phyloP scores from a whole-genome alignment of 2,329 filamentous ascomycete species.

The Pseudofabraea citricarpa region DNA sequence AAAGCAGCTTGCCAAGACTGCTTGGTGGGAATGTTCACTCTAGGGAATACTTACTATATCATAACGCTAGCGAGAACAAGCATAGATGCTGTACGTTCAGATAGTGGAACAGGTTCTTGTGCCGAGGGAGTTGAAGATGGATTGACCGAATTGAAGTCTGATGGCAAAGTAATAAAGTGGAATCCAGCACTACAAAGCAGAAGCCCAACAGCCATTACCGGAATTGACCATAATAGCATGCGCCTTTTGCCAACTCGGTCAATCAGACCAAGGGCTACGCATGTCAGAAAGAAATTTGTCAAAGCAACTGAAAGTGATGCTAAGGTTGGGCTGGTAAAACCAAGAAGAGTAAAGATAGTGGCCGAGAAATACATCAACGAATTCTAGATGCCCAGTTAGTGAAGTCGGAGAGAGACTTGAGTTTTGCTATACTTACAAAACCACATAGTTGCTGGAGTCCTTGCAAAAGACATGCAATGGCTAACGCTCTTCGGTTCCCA shows the following conservation, averaged over 20 bases:
- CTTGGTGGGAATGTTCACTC: too few relatives aligned
- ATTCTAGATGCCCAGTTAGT: conserved; percentile 46
- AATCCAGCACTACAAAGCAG: conserved; percentile 70
- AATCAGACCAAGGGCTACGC: conserved; percentile 70
- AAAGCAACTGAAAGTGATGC: conserved; percentile 75
- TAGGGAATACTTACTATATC: too few relatives aligned
- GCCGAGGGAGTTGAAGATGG: conserved; percentile 21
- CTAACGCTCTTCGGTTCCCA: conserved; percentile 69
- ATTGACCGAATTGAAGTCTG: conserved; percentile 17
- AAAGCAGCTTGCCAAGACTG: too few relatives aligned
- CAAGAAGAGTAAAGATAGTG: conserved; percentile 73
- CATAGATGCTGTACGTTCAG: conserved; percentile 34
- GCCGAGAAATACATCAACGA: conserved; percentile 90
- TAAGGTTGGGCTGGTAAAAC: conserved; percentile 73
- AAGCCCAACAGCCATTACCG: conserved; percentile 75
- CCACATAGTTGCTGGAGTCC: conserved; percentile 85
- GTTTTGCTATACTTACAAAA: conserved; percentile 51
- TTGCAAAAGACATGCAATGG: conserved; percentile 82
- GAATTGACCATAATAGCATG: conserved; percentile 78
- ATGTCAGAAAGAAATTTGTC: conserved; percentile 77
- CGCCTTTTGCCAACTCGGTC: conserved; percentile 74
- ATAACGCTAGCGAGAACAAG: conserved; percentile 72
- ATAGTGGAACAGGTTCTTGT: conserved; percentile 12
- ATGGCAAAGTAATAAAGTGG: conserved; percentile 41
- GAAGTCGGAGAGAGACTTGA: neutral